Evolutionary conservation across 768 basidiomycete genomes (phyloP).

Genomic region (Leccinellum albellum): DNA sequence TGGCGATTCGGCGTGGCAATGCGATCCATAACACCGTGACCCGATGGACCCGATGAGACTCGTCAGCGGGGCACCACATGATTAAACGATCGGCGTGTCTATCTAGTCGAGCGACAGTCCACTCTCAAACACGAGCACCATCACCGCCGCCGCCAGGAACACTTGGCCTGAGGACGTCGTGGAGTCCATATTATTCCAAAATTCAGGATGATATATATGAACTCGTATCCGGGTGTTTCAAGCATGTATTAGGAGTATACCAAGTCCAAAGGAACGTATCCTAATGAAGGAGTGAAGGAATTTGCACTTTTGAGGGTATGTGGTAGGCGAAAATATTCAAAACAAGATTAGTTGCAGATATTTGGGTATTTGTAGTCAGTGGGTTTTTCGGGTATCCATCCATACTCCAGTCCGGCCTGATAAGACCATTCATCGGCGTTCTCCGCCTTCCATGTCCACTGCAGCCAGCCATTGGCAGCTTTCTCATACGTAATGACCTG

Average conservation of each 20-base stretch:
- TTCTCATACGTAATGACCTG: conserved; percentile 72
- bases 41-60: no score
- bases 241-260: background rate
- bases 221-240: no score
- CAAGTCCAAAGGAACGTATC: background rate
- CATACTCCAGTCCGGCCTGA: conserved; percentile 70
- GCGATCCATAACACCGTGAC: no score
- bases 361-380: conserved; percentile 50
- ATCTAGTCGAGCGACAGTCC: no score
- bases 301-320: background rate
- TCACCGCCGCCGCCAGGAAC: no score
- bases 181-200: no score
- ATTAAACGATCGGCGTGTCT: no score
- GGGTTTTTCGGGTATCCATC: conserved; percentile 77
- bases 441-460: conserved; percentile 86
- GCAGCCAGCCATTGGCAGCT: conserved; percentile 64
- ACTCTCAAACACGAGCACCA: no score
- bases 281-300: background rate
- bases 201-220: no score
- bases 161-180: no score
- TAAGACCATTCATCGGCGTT: conserved; percentile 87
- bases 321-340: background rate
- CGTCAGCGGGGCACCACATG: no score
- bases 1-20: no score
- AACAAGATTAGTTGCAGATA: conserved; percentile 46